These are phyloP conservation scores for Penicillium capsulatum DNA, from an alignment of 2,329 filamentous ascomycete genomes.

Conservation along the genomic window DNA sequence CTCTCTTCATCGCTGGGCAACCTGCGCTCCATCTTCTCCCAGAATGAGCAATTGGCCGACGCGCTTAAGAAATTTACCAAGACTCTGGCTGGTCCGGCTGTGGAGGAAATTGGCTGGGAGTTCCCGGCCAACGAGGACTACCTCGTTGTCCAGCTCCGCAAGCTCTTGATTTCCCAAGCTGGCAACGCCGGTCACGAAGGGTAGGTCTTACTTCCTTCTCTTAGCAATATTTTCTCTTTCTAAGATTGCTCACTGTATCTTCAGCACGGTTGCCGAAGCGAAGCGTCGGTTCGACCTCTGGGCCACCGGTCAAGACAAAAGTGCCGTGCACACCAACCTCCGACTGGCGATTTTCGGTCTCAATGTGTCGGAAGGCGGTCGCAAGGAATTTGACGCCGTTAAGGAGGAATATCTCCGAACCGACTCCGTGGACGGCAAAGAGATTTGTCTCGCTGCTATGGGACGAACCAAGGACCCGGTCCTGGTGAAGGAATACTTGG, in stretches of 20 bases:
- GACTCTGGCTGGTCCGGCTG: slow-evolving; percentile 69
- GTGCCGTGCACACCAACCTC: slow-evolving; percentile 74
- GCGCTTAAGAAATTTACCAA: slow-evolving; percentile 75
- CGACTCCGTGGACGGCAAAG: slow-evolving; percentile 83
- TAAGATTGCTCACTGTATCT: background rate
- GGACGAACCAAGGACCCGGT: slow-evolving; percentile 66
- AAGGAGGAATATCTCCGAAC: slow-evolving; percentile 82
- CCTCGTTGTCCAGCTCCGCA: slow-evolving; percentile 74
- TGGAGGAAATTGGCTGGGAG: slow-evolving; percentile 80
- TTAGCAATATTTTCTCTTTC: too few relatives aligned
- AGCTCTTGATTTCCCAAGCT: slow-evolving; percentile 71
- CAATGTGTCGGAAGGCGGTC: slow-evolving; percentile 67
- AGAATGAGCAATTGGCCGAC: slow-evolving; percentile 65
- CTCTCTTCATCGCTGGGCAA: slow-evolving; percentile 71
- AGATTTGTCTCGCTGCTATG: slow-evolving; percentile 73
- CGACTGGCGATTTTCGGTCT: slow-evolving; percentile 76
- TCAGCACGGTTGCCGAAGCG: slow-evolving; percentile 66
- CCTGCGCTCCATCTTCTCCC: slow-evolving; percentile 79
- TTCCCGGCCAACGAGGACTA: slow-evolving; percentile 74
- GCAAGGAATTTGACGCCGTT: slow-evolving; percentile 66
- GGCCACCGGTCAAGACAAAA: slow-evolving; percentile 60
- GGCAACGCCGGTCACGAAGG: slow-evolving; percentile 70
- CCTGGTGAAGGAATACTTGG: slow-evolving; percentile 63
- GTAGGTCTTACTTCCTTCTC: slow-evolving; percentile 49
- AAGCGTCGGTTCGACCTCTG: slow-evolving; percentile 77